Evolutionary conservation across 2,329 filamentous ascomycete genomes (phyloP).

Genomic region (Ceratocystis harringtonii): DNA sequence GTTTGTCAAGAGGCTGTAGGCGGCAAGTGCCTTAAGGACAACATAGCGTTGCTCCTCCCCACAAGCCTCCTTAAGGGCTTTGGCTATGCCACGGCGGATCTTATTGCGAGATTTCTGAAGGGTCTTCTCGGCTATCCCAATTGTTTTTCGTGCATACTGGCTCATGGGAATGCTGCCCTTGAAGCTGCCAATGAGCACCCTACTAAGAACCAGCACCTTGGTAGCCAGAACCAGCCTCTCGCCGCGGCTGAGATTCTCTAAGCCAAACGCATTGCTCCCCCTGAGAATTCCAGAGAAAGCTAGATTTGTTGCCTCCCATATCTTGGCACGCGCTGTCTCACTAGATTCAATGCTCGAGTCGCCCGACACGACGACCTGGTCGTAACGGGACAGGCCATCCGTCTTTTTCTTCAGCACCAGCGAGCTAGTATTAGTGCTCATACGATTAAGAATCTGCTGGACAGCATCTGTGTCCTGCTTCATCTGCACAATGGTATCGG

Average conservation of each 20-base stretch:
- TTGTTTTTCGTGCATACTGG: slow-evolving; percentile 24
- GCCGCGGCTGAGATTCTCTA: slow-evolving; percentile 26
- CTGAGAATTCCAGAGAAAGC: slow-evolving; percentile 36
- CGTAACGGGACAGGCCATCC: slow-evolving; percentile 38
- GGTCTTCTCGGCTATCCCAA: slow-evolving; percentile 50
- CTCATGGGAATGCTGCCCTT: slow-evolving; percentile 30
- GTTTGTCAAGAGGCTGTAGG: slow-evolving; percentile 68
- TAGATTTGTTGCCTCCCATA: slow-evolving; percentile 38
- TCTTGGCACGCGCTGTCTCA: slow-evolving; percentile 31
- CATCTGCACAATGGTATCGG: slow-evolving; percentile 89
- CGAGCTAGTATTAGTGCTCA: slow-evolving; percentile 66
- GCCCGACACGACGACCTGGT: slow-evolving; percentile 21
- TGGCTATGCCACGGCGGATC: slow-evolving; percentile 53
- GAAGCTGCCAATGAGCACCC: slow-evolving; percentile 61
- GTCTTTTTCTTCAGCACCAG: slow-evolving; percentile 52
- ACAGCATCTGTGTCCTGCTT: slow-evolving; percentile 59
- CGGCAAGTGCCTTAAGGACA: slow-evolving; percentile 60
- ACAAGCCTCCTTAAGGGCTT: slow-evolving; percentile 49
- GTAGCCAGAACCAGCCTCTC: slow-evolving; percentile 42
- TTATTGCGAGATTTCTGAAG: slow-evolving; percentile 46
- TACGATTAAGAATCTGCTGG: slow-evolving; percentile 53
- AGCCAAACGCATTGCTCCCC: slow-evolving; percentile 22
- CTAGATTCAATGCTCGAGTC: slow-evolving; percentile 21
- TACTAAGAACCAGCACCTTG: slow-evolving; percentile 61
- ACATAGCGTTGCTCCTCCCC: slow-evolving; percentile 31